These are phyloP conservation scores for Phaeotremella skinneri DNA, from an alignment of 768 basidiomycete species.

Conservation along the genomic window DNA sequence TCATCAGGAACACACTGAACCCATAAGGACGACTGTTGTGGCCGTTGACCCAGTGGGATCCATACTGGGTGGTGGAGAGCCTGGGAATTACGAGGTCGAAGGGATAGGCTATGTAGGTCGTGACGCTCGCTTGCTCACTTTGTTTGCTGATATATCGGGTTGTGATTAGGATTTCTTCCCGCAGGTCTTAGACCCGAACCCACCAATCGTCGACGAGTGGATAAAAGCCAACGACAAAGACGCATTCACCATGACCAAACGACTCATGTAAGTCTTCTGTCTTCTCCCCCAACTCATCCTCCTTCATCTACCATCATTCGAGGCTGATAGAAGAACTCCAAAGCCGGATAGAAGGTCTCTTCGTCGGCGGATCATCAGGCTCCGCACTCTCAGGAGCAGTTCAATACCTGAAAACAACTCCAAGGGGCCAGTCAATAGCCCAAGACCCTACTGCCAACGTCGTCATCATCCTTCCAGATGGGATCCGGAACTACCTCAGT, in stretches of 20 bases:
- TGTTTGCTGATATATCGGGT: background rate
- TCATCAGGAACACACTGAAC: background rate
- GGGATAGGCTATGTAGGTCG: constrained; percentile 70
- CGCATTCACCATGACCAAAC: constrained; percentile 70
- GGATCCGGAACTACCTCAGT: constrained; percentile 91
- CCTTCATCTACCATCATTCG: background rate
- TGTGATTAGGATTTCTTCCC: constrained; percentile 71
- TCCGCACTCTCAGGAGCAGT: constrained; percentile 76
- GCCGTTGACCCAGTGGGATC: constrained; percentile 94
- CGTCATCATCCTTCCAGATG: constrained; percentile 84
- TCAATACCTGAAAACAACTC: constrained; percentile 66
- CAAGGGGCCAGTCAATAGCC: constrained; percentile 61
- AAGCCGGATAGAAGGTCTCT: constrained; percentile 72
- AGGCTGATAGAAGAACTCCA: background rate
- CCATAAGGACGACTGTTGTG: constrained; percentile 57
- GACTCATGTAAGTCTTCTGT: constrained; percentile 58
- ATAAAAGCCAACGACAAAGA: constrained; percentile 80
- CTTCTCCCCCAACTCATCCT: background rate
- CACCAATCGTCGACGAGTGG: constrained; percentile 61
- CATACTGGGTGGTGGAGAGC: constrained; percentile 65
- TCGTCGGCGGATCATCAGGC: constrained; percentile 92
- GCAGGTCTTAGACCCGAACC: constrained; percentile 70
- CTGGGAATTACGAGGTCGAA: constrained; percentile 70
- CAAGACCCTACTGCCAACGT: constrained; percentile 76
- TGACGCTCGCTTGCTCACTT: background rate